A percentile compares a stretch with the other conserved stretches of the same genome.
Conservation (phyloP, 2,329 filamentous ascomycete species). For the Sclerotinia minor region DNA sequence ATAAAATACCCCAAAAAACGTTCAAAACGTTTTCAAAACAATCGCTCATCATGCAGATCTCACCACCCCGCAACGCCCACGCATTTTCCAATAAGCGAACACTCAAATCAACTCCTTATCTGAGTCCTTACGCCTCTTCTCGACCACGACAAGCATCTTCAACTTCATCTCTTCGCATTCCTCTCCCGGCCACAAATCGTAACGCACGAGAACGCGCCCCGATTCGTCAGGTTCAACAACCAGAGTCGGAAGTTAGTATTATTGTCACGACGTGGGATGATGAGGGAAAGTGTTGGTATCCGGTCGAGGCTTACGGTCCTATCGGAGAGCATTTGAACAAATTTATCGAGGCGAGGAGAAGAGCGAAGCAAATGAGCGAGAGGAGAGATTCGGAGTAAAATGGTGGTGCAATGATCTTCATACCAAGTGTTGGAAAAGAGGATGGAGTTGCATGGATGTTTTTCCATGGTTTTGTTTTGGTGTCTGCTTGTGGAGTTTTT, state of each 20-base stretch:
- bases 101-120: slow-evolving; percentile 14
- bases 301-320: slow-evolving; percentile 25
- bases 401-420: not conserved
- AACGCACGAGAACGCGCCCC: slow-evolving; percentile 21
- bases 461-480: not conserved
- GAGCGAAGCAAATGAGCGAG: slow-evolving; percentile 19
- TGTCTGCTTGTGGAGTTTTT: slow-evolving; percentile 1
- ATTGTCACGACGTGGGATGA: slow-evolving; percentile 27
- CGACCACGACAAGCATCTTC: slow-evolving; percentile 20
- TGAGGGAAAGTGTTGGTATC: slow-evolving; percentile 26
- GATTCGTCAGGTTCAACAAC: slow-evolving; percentile 19
- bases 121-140: slow-evolving; percentile 5
- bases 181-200: slow-evolving; percentile 5
- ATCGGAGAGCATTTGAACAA: slow-evolving; percentile 24
- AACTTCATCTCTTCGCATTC: slow-evolving; percentile 18
- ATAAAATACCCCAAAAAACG: not conserved
- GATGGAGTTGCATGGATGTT: slow-evolving; percentile 10
- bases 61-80: slow-evolving; percentile 24
- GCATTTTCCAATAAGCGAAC: slow-evolving; percentile 24
- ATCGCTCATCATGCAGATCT: slow-evolving; percentile 23
- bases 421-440: slow-evolving; percentile 23
- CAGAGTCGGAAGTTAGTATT: slow-evolving; percentile 26
- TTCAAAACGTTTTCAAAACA: slow-evolving; percentile 3
- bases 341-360: slow-evolving; percentile 24
- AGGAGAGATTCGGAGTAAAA: slow-evolving; percentile 6